Evolutionary conservation across 306 rosid species (phyloP).

Genomic region (Ceratonia siliqua): DNA sequence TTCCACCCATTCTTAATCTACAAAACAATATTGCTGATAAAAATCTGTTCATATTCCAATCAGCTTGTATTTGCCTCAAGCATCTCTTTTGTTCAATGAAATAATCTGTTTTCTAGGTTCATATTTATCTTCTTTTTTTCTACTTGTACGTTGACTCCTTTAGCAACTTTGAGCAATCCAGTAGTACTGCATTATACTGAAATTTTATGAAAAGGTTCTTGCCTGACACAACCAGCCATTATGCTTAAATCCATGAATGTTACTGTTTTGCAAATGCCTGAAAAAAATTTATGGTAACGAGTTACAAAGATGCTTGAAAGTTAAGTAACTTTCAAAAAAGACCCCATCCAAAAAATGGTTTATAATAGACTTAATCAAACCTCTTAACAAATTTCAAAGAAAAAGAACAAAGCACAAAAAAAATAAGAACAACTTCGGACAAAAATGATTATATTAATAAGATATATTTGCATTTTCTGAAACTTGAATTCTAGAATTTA

Average conservation of each 20-base stretch:
- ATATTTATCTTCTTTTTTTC: no score
- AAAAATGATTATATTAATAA: background rate
- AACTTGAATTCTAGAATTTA: conserved; percentile 24
- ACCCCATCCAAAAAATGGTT: background rate
- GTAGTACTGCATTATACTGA: background rate
- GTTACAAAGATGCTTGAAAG: background rate
- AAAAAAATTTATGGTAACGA: background rate
- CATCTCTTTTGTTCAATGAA: background rate
- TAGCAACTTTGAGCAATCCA: background rate
- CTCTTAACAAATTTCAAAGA: background rate
- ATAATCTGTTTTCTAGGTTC: background rate
- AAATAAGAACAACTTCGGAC: background rate
- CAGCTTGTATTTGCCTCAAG: no score
- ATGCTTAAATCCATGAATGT: background rate
- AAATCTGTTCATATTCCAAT: background rate
- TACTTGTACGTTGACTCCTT: background rate
- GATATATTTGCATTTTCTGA: background rate
- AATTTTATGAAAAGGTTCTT: no score
- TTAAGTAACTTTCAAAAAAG: background rate
- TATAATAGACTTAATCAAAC: background rate
- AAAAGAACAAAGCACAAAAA: background rate
- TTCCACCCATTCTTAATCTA: background rate
- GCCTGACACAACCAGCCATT: no score
- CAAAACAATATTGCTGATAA: background rate
- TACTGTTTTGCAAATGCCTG: background rate